Conservation (phyloP, 805 yeast species). For the Cyberlindnera mississippiensis region DNA sequence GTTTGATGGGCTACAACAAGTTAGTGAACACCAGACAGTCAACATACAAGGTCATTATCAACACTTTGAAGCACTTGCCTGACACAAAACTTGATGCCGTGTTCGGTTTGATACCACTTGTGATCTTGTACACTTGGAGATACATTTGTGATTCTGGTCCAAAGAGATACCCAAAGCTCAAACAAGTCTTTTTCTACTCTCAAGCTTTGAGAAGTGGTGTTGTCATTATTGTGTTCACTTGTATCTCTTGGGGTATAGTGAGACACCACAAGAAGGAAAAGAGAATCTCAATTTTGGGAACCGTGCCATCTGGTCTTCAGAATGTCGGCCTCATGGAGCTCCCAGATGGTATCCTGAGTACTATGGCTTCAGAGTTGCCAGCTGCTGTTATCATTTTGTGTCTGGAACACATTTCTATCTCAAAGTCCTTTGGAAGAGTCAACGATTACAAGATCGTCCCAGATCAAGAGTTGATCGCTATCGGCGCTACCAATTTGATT, state of each 20-base stretch:
- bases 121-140: slow-evolving; percentile 71
- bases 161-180: slow-evolving; percentile 57
- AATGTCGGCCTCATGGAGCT: slow-evolving; percentile 70
- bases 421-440: slow-evolving; percentile 90
- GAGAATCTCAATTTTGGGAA: slow-evolving; percentile 59
- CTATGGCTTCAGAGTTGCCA: slow-evolving; percentile 75
- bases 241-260: slow-evolving; percentile 75
- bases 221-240: slow-evolving; percentile 76
- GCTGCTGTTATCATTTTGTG: slow-evolving; percentile 79
- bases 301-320: slow-evolving; percentile 77
- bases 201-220: slow-evolving; percentile 80
- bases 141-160: slow-evolving; percentile 56
- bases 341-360: slow-evolving; percentile 54
- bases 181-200: slow-evolving; percentile 56
- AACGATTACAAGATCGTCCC: slow-evolving; percentile 90
- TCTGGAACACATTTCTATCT: slow-evolving; percentile 88
- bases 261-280: slow-evolving; percentile 41
- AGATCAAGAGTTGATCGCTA: slow-evolving; percentile 90
- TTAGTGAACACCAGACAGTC: slow-evolving; percentile 68
- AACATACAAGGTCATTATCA: slow-evolving; percentile 64
- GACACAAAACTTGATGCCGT: slow-evolving; percentile 78
- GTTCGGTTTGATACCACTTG: slow-evolving; percentile 74
- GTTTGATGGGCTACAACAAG: slow-evolving; percentile 68
- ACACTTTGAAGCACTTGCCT: slow-evolving; percentile 68
- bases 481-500: slow-evolving; percentile 84